These are phyloP conservation scores for Ustilago vetiveriae DNA, from an alignment of 1,284 basidiomycete genomes.

Conservation along the genomic window DNA sequence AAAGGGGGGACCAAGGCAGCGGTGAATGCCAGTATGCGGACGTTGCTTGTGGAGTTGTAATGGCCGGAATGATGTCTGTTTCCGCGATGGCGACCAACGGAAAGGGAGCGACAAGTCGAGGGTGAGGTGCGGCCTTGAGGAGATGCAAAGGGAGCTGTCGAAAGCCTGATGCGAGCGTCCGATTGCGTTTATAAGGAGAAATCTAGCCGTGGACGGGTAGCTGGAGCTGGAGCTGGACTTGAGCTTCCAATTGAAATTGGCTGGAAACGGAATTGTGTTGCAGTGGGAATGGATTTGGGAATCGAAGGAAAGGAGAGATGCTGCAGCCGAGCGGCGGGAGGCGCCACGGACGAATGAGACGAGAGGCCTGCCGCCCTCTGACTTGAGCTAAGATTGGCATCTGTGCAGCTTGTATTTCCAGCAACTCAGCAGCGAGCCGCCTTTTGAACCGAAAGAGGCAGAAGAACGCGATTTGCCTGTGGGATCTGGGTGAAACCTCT, in stretches of 20 bases:
- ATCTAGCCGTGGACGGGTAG: neutral
- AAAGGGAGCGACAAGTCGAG: neutral
- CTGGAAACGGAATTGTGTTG: no score
- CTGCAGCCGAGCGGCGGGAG: slow-evolving; percentile 30
- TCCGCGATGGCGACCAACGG: no score
- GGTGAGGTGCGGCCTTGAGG: neutral
- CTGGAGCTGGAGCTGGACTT: neutral
- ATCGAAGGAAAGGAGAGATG: neutral
- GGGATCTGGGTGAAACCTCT: neutral
- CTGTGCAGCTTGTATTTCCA: no score
- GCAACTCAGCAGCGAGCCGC: no score
- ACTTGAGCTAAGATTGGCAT: neutral
- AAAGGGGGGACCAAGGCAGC: no score
- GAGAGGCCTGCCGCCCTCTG: slow-evolving; percentile 2
- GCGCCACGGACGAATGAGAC: slow-evolving; percentile 25
- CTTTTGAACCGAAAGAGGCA: no score
- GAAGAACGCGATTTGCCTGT: neutral
- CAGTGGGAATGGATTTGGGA: no score
- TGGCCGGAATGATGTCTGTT: no score
- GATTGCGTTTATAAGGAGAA: slow-evolving; percentile 1
- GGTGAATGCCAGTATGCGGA: no score
- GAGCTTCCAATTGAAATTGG: neutral
- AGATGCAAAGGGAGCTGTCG: neutral
- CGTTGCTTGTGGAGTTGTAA: no score
- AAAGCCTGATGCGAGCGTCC: neutral